Evolutionary conservation across 805 yeast genomes (phyloP), one percentile per base, ranked within the genome.

Genomic region (Candida broadrunensis): DNA sequence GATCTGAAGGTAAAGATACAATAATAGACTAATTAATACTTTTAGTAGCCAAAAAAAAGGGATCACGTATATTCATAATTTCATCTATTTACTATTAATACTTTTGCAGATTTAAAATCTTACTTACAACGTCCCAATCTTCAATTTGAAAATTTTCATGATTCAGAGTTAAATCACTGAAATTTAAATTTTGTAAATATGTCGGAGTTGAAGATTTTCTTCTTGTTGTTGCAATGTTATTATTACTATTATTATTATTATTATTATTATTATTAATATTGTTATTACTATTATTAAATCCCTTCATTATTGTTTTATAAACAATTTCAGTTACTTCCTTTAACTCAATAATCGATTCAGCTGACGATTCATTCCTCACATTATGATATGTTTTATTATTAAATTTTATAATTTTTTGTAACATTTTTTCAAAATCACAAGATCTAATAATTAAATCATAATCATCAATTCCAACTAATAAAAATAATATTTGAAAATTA

Each of bases 401-500:
- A n/a, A 50, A 25, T 9, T 40, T 32, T 15, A 34, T 35, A 4
- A 49, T 38, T 36, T 35, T 29, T 6, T 33, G 35, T 11, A 50
- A 32, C 12, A 50, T 36, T 31, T 24, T 18, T 18, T 44, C 41
- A 32, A 50, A 50, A 32, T 52, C 49, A 33, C 48, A 49, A 40
- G 46, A 41, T 29, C 32, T 12, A 11, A 33, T 33, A 45, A 55
- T 33, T n/a, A n/a, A n/a, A 36, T 31, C 26, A 15, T 30, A 19
- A 35, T 19, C 29, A 8, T 42, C 43, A 19, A 34, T 27, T 2
- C 31, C 17, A 23, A 37, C 30, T 21, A 25, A 32, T 31, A 47
- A 18, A 32, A 63, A 54, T 18, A 69, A 48, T 1, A 48, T 47
- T 38, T 61, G 59, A 47, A 67, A 70, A 42, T 67, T 67, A 23